These are phyloP conservation scores for Auricularia sp. DNA, from an alignment of 768 basidiomycete species.

Conservation along the genomic window DNA sequence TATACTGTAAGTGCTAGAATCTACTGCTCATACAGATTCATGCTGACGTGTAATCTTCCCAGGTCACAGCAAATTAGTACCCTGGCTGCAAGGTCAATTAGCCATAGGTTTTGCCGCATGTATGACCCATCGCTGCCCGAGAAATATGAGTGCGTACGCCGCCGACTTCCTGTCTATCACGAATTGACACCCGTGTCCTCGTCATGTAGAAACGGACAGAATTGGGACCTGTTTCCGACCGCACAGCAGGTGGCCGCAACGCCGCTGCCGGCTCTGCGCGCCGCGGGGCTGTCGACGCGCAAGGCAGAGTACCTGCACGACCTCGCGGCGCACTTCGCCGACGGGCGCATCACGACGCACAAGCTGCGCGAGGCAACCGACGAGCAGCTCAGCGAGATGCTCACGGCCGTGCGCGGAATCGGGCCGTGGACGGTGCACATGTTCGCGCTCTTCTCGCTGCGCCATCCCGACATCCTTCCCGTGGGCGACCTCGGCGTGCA, in stretches of 20 bases:
- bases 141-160: conserved; percentile 28
- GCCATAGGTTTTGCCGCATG: conserved; percentile 65
- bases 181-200: neutral
- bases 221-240: conserved; percentile 53
- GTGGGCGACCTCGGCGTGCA: conserved; percentile 79
- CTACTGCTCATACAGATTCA: conserved; percentile 1
- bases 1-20: conserved; percentile 45
- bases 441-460: conserved; percentile 84
- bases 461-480: conserved; percentile 74
- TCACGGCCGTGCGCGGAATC: conserved; percentile 72
- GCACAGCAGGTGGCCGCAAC: conserved; percentile 57
- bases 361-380: conserved; percentile 64
- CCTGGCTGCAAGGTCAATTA: conserved; percentile 78
- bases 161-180: neutral
- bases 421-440: conserved; percentile 78
- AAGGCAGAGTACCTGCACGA: conserved; percentile 87
- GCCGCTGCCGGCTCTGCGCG: conserved; percentile 48
- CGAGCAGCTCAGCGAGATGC: conserved; percentile 63
- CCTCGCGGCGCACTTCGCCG: conserved; percentile 68
- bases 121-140: conserved; percentile 70
- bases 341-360: conserved; percentile 66
- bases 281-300: conserved; percentile 70
- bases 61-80: conserved; percentile 80
- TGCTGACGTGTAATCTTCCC: neutral
- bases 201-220: conserved; percentile 8